Evolutionary conservation across 805 yeast species (phyloP), one percentile per base, ranked within the genome.

Genomic region (Kodamaea hsintzibuensis): DNA sequence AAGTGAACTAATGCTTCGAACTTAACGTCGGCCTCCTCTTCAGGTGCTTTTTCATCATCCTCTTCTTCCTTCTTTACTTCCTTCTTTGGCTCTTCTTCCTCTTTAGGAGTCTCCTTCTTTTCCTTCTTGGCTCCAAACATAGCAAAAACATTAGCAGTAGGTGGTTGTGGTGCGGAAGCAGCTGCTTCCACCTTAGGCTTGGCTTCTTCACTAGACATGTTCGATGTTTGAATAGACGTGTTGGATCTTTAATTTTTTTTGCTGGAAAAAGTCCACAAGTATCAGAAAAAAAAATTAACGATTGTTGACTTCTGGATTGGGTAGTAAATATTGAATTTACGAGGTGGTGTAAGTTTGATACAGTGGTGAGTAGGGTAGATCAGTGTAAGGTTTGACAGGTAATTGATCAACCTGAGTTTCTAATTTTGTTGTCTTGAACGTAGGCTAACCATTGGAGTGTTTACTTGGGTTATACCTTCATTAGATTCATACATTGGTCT

Each of bases 1-100:
- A 95, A 84, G 74, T 90, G 89, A 57, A 95, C 98, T 59, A 95
- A 78, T 50, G 99, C 99, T 78, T 93, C 98, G 65, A 95, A 95
- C 73, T 95, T 97, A 58, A 95, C 93, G 64, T 89, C 91, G 53
- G 85, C 88, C 59, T 85, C 85, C 65, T 84, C 92, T 61, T 76
- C 80, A 14, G 60, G 74, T 13, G 81, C 87, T 5, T 74, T 85
- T 56, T 78, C 88, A 17, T 82, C 86, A 22, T 82, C 88, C 16
- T 75, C 81, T 19, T 72, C 73, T 42, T 66, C 61, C n/a, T 37
- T 22, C 46, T 42, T 42, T 10, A 37, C 53, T 25, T 51, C 47
- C 53, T 67, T 65, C 44, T 72, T 71, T 8, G 62, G 67, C 22
- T 71, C 69, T 42, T 71, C 69, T 51, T 76, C 78, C 50, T 72